Conservation (phyloP, 352 stramenopile genomes). For the Phytophthora macrochlamydospora region DNA sequence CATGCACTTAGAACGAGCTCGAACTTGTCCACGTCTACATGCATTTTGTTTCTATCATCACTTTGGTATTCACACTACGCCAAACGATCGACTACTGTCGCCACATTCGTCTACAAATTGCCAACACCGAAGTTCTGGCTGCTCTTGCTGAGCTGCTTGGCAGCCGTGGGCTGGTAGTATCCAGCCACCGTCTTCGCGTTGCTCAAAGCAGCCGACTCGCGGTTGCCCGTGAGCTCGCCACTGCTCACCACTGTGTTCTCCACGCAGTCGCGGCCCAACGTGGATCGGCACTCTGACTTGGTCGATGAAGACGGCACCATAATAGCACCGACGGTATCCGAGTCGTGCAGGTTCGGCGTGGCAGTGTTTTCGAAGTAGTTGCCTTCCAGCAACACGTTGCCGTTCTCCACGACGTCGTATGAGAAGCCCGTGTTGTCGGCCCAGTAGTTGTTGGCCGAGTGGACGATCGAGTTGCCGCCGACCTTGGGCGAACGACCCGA, state of each 20-base stretch:
- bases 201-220: not conserved
- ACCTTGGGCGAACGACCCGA: not conserved
- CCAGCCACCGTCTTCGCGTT: not conserved
- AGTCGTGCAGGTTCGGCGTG: not conserved
- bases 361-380: not conserved
- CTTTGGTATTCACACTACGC: no score
- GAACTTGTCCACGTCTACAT: no score
- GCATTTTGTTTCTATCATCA: no score
- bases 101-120: no score
- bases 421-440: not conserved
- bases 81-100: no score
- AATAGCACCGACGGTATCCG: not conserved
- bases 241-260: not conserved
- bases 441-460: not conserved
- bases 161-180: no score
- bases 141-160: not conserved
- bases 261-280: not conserved
- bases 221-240: not conserved
- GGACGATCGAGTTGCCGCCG: not conserved
- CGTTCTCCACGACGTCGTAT: not conserved
- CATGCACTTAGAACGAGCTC: not conserved
- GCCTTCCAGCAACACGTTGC: not conserved
- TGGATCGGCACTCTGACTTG: not conserved
- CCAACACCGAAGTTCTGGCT: no score
- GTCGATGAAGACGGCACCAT: not conserved